These are phyloP conservation scores for Orobanche coerulescens DNA, from an alignment of 257 asterid genomes.

Conservation along the genomic window DNA sequence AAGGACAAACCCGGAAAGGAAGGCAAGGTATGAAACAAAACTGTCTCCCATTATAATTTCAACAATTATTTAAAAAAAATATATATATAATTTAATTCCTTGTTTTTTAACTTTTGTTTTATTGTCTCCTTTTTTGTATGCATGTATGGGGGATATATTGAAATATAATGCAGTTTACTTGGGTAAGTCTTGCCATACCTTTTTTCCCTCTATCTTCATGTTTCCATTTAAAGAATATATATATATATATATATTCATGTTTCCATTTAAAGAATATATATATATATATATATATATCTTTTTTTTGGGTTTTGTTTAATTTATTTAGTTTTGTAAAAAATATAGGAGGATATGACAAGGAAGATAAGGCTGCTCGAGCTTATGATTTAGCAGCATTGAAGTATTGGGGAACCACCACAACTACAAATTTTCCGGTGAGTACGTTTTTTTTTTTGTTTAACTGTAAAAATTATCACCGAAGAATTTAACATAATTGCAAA, in stretches of 20 bases:
- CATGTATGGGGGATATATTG: conserved; percentile 8
- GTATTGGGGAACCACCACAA: conserved; percentile 87
- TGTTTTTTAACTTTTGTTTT: conserved; percentile 27
- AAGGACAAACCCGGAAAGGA: conserved; percentile 96
- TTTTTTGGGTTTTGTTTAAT: background rate
- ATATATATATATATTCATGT: too few relatives aligned
- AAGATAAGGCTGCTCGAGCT: conserved; percentile 88
- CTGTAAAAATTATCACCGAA: too few relatives aligned
- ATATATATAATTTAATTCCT: conserved; percentile 8
- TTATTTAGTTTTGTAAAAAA: background rate
- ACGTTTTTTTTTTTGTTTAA: background rate
- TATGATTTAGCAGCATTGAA: conserved; percentile 93
- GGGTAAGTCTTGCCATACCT: conserved; percentile 39
- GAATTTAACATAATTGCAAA: too few relatives aligned
- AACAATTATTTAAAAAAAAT: background rate
- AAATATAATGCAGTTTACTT: conserved; percentile 60
- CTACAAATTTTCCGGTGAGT: conserved; percentile 84
- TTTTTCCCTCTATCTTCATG: conserved; percentile 1
- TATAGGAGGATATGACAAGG: conserved; percentile 91
- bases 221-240: too few relatives aligned
- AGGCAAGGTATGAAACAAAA: conserved; percentile 57
- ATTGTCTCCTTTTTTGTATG: conserved; percentile 23
- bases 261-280: too few relatives aligned
- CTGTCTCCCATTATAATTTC: conserved; percentile 39
- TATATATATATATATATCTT: background rate